Evolutionary conservation across 805 yeast genomes (phyloP), one percentile per base, ranked within the genome.

Genomic region (Kodamaea neixiangensis): DNA sequence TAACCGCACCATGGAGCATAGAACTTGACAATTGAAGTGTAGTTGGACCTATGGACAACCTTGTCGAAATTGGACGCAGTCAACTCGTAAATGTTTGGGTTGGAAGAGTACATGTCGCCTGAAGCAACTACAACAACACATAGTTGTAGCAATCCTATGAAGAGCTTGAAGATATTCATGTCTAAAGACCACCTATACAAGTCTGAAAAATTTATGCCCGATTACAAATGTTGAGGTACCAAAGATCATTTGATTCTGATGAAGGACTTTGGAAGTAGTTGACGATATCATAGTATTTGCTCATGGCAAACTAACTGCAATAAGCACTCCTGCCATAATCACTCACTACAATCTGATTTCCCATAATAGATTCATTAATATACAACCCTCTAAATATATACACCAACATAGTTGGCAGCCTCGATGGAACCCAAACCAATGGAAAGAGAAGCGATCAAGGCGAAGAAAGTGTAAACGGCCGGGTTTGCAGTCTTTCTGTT

Each of bases 1-100:
- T 93, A 90, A 4, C 97, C 97, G 73, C 99, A 93, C 98, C 98
- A 92, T 35, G 97, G 97, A 3, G 98, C 97, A 67, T 87, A 92
- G 68, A 92, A 92, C 71, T 91, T 91, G 18, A 90, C 91, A 15
- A 91, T 70, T 1, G 96, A 69, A 1, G 96, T 87, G 60, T 89
- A 87, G 63, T 90, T 90, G 2, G 96, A 76, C 18, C 75, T 67
- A 40, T 82, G 75, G 3, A 92, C 82, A 45, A 85, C 86, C 50
- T 80, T 78, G 54, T 85, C 82, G 62, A 91, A 91, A 48, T 74
- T 84, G 13, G 73, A 58, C 2, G 83, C 69, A 18, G 78, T 75
- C 38, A 87, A 68, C 58, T 86, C 91, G 47, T 78, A 68, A 3
- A 87, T 79, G 42, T 81, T 71, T 11, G 63, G 55, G 40, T 75